Evolutionary conservation across 75 land plant species (phyloP), one percentile per base, ranked within the genome.

Genomic region (Pseudotsuga menziesii): DNA sequence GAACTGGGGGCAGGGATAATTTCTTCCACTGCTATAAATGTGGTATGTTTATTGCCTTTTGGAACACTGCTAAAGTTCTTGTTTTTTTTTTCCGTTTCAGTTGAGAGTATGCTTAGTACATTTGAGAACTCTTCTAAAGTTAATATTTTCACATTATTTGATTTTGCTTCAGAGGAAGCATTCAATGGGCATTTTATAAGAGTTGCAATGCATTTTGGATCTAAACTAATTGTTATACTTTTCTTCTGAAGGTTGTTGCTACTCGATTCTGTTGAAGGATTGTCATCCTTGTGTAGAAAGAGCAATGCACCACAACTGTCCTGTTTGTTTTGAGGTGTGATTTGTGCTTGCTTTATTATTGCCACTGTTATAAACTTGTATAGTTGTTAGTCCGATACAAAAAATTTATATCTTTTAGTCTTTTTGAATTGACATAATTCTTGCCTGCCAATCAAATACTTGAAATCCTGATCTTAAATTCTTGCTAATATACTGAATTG

Each of bases 271-370:
- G 16, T 66, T 91, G 57, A 85, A 87, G 69, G 78, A 85, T 57
- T 82, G 87, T 19, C 98, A 96, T 77, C 83, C 90, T 1, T 96
- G 98, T 76, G 93, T 96, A 4, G 98, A 96, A 81, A 81, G 93
- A 61, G 94, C 98, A 57, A 96, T 96, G 98, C 97, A 94, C 81
- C 98, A 96, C 66, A 88, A 96, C 76, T 96, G 98, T 64, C 97
- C 98, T 23, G 88, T 96, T 58, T 96, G 98, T 73, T 94, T 91
- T 85, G 98, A 96, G 94, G 97, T 94, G 63, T 41, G 35, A 27
- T 15, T 54, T 32, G 32, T 57, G 58, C 41, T 23, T 23, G 25
- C 23, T 41, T 5, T 54, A 55, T 78, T 16, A 56, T 44, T 19
- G 9, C 11, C 7, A 23, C 19, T 73, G 25, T 54, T n/a, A 17